A percentile compares a stretch with the other conserved stretches of the same genome.
phyloP scores from a whole-genome alignment of 257 asterid genomes.

The Penstemon davidsonii region DNA sequence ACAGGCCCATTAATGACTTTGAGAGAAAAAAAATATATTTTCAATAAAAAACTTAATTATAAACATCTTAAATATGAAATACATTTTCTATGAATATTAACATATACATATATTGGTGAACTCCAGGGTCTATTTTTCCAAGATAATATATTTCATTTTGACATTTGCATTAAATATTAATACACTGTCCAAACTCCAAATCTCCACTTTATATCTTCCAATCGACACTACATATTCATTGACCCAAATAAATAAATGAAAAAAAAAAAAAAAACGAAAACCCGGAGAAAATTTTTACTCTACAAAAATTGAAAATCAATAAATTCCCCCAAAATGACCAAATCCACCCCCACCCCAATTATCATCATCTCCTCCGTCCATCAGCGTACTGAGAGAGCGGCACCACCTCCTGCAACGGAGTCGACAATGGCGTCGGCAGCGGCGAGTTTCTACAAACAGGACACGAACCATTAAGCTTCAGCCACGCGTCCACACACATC shows the following conservation, averaged over 20 bases:
- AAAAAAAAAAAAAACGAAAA: not conserved
- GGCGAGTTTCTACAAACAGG: conserved; percentile 52
- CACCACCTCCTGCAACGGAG: conserved; percentile 16
- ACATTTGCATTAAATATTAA: no score
- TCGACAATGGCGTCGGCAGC: conserved; percentile 20
- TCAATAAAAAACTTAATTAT: no score
- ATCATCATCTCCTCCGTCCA: not conserved
- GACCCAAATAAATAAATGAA: not conserved
- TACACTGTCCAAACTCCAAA: no score
- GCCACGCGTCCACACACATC: conserved; percentile 53
- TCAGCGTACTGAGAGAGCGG: conserved; percentile 1
- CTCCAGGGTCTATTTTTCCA: no score
- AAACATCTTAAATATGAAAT: not conserved
- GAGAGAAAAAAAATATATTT: no score
- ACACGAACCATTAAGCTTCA: conserved; percentile 40
- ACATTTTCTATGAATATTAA: not conserved
- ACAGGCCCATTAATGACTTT: no score
- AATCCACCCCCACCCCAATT: not conserved
- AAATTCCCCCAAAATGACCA: not conserved
- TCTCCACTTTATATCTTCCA: no score
- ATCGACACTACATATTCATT: not conserved
- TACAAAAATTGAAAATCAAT: not conserved
- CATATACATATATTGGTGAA: no score
- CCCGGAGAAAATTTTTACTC: no score
- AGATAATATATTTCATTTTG: no score